Evolutionary conservation across 371 early-diverging fungal species (phyloP).

Genomic region (Sporodiniella umbellata): DNA sequence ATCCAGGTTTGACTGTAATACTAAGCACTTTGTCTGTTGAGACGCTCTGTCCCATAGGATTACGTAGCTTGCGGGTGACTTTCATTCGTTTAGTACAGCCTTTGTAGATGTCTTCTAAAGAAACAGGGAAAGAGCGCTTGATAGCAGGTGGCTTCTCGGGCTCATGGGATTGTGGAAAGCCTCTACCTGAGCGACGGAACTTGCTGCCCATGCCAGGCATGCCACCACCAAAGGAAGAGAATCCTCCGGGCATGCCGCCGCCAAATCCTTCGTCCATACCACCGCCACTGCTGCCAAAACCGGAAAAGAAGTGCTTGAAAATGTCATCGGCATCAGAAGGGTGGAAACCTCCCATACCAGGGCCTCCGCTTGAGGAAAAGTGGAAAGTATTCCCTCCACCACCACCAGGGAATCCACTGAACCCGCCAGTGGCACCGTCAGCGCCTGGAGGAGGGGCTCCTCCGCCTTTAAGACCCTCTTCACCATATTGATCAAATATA

Average conservation of each 20-base stretch:
- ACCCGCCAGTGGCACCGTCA: slow-evolving; percentile 10
- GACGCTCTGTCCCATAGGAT: slow-evolving; percentile 44
- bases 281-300: slow-evolving; percentile 38
- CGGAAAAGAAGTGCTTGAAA: slow-evolving; percentile 82
- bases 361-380: slow-evolving; percentile 39
- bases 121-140: slow-evolving; percentile 67
- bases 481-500: slow-evolving; percentile 88
- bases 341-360: slow-evolving; percentile 47
- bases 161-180: slow-evolving; percentile 4
- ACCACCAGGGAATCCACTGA: slow-evolving; percentile 43
- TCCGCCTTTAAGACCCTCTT: slow-evolving; percentile 84
- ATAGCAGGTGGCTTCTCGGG: slow-evolving; percentile 59
- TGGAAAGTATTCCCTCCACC: slow-evolving; percentile 30
- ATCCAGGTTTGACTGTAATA: slow-evolving; percentile 93
- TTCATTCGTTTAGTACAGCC: slow-evolving; percentile 93
- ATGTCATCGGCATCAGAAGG: slow-evolving; percentile 92
- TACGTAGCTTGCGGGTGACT: slow-evolving; percentile 75
- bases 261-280: neutral
- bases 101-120: slow-evolving; percentile 92
- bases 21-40: slow-evolving; percentile 80
- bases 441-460: slow-evolving; percentile 15
- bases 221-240: slow-evolving; percentile 5
- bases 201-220: slow-evolving; percentile 9
- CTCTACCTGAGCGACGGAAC: neutral
- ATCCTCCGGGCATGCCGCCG: slow-evolving; percentile 10